Base-by-base conservation (phyloP, 148 eudicot species). In the Cornus florida region DNA sequence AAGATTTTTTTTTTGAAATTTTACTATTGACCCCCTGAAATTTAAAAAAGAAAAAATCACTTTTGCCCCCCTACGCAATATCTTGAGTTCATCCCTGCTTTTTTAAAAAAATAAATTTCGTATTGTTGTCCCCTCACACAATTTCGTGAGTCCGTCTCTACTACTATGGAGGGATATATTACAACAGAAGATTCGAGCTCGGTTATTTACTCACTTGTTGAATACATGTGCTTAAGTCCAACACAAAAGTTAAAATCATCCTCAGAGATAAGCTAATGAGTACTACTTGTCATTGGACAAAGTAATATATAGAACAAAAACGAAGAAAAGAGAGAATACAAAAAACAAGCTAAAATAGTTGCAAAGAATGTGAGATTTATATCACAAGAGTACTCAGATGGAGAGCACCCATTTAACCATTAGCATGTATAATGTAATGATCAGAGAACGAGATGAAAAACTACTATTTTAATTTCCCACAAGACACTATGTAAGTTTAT, bases 271-370 rank as follows among this genome's bases (percentile, higher is more conserved):
- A 64, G 33, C 50, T 72, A 68, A 66, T 38, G 80, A 62, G 43
- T 60, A 67, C 77, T 82, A 59, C 67, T 72, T 38, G 76, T 69
- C 81, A 67, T 77, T 65, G 70, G 76, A 73, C 70, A 46, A 77
- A 82, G 79, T 46, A 57, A 77, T 57, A 74, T 0, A 57, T 43
- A 33, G 12, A 28, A 73, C n/a, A 19, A 10, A 68, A 35, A 20
- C 3, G 8, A 67, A 10, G 2, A n/a, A 10, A 67, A 32, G 7
- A 67, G 11, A 67, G 4, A 67, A 31, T 67, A 67, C 13, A 9
- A 9, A 24, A 33, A 69, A 32, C 32, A 2, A 69, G 4, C 33
- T 69, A 32, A 69, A 69, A 56, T 23, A 31, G 16, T 19, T 1
- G 39, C 43, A 73, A 41, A n/a, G 75, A 50, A 71, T 43, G 33